phyloP scores from a whole-genome alignment of 2,329 filamentous ascomycete genomes.

The Neophaeococcomyces aloes region DNA sequence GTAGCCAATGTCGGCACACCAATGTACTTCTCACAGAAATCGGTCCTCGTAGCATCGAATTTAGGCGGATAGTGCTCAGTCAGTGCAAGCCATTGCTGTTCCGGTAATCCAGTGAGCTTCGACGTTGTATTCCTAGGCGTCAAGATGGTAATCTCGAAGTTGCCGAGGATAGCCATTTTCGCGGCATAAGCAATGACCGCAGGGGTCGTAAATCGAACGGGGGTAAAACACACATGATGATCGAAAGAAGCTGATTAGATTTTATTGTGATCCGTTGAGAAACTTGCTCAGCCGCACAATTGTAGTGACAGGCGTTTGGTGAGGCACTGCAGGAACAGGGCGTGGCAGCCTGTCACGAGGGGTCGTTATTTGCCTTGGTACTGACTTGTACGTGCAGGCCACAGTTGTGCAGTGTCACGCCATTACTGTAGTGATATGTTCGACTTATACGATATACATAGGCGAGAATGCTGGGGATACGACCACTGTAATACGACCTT shows the following conservation, averaged over 20 bases:
- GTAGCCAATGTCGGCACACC: not conserved
- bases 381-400: no score
- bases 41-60: not conserved
- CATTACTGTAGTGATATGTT: no score
- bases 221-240: not conserved
- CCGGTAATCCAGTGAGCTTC: not conserved
- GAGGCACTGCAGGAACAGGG: not conserved
- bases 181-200: not conserved
- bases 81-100: not conserved
- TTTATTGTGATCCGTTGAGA: not conserved
- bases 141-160: conserved; percentile 4
- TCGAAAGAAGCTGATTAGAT: not conserved
- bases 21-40: conserved; percentile 3
- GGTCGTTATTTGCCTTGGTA: not conserved
- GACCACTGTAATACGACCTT: no score
- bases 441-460: no score
- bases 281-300: not conserved
- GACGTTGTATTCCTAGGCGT: not conserved
- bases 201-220: no score
- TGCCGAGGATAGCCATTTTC: conserved; percentile 3
- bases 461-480: no score
- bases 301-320: not conserved
- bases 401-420: no score
- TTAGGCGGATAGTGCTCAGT: not conserved
- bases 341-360: conserved; percentile 5